Percentiles rank a stretch among this genome's conserved stretches.
These are phyloP conservation scores for Paecilomyces dactylethromorphus DNA, from an alignment of 2,329 filamentous ascomycete genomes.

Conservation along the genomic window DNA sequence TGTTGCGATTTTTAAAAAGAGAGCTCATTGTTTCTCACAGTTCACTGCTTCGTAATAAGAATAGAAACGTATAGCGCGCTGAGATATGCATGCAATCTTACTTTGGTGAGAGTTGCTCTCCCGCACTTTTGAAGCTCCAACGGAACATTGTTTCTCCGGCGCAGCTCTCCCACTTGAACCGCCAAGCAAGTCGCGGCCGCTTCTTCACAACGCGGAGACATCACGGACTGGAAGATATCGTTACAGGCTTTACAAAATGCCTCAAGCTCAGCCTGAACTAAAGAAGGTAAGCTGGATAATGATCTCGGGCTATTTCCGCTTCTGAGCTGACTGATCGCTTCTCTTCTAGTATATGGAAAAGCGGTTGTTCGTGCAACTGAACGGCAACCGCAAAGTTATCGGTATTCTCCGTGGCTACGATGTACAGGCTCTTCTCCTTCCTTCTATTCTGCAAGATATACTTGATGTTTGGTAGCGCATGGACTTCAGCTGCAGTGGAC, in stretches of 20 bases:
- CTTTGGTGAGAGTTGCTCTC: slow-evolving; percentile 3
- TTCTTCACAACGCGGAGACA: slow-evolving; percentile 21
- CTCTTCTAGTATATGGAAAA: slow-evolving; percentile 88
- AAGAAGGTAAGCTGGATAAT: slow-evolving; percentile 67
- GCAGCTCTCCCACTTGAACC: slow-evolving; percentile 17
- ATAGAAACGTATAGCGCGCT: not conserved
- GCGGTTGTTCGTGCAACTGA: slow-evolving; percentile 93
- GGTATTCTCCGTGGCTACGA: slow-evolving; percentile 93
- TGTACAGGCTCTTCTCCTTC: slow-evolving; percentile 49
- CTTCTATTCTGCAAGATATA: not conserved
- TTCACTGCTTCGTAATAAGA: not conserved
- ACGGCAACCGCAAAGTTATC: slow-evolving; percentile 95
- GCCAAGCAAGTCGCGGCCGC: slow-evolving; percentile 1
- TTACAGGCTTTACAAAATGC: slow-evolving; percentile 59
- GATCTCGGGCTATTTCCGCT: slow-evolving; percentile 2
- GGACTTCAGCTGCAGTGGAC: not conserved
- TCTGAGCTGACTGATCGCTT: slow-evolving; percentile 11
- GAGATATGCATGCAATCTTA: not conserved
- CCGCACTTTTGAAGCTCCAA: slow-evolving; percentile 15
- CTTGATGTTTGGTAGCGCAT: not conserved
- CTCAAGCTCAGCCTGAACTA: slow-evolving; percentile 96
- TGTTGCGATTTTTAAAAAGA: slow-evolving; percentile 51
- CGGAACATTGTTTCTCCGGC: slow-evolving; percentile 30
- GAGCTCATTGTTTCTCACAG: slow-evolving; percentile 46
- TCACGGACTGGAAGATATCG: slow-evolving; percentile 15